phyloP scores from a whole-genome alignment of 805 yeast genomes.

The Yarrowia sp. region DNA sequence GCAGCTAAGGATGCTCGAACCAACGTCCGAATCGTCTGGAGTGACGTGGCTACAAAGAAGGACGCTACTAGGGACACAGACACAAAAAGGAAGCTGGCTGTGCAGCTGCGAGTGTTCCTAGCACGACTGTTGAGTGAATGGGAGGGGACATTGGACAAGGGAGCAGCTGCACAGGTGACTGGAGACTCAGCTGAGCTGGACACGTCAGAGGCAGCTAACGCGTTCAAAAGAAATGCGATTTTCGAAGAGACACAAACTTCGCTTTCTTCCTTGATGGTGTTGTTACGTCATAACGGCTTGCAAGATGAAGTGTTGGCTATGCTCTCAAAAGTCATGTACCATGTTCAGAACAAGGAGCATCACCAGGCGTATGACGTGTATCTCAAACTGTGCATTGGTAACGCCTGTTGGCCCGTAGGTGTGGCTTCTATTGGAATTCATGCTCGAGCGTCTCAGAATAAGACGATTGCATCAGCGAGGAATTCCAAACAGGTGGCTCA shows the following conservation, averaged over 20 bases:
- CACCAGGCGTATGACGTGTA: slow-evolving; percentile 69
- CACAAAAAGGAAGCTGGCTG: not conserved
- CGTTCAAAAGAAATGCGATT: slow-evolving; percentile 45
- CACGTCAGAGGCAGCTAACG: slow-evolving; percentile 16
- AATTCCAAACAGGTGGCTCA: slow-evolving; percentile 57
- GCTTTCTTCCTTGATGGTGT: slow-evolving; percentile 61
- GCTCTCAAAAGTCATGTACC: slow-evolving; percentile 64
- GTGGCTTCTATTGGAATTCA: slow-evolving; percentile 81
- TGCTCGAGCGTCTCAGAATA: slow-evolving; percentile 67
- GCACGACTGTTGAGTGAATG: slow-evolving; percentile 55
- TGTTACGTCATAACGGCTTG: slow-evolving; percentile 57
- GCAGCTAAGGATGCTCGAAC: slow-evolving; percentile 19
- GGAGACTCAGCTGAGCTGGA: not conserved
- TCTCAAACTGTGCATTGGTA: slow-evolving; percentile 79
- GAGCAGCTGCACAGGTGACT: not conserved
- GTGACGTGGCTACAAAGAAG: slow-evolving; percentile 16
- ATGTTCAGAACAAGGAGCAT: slow-evolving; percentile 63
- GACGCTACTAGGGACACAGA: slow-evolving; percentile 5
- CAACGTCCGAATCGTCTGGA: slow-evolving; percentile 18
- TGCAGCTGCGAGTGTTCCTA: slow-evolving; percentile 58
- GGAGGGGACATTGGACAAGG: slow-evolving; percentile 46
- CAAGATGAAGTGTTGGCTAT: slow-evolving; percentile 57
- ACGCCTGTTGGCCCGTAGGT: slow-evolving; percentile 93
- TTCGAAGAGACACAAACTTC: slow-evolving; percentile 58
- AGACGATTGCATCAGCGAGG: slow-evolving; percentile 55